Percentiles rank a stretch among this genome's conserved stretches.
Conservation (phyloP, 1,284 basidiomycete genomes). For the Trichosporon sp. region DNA sequence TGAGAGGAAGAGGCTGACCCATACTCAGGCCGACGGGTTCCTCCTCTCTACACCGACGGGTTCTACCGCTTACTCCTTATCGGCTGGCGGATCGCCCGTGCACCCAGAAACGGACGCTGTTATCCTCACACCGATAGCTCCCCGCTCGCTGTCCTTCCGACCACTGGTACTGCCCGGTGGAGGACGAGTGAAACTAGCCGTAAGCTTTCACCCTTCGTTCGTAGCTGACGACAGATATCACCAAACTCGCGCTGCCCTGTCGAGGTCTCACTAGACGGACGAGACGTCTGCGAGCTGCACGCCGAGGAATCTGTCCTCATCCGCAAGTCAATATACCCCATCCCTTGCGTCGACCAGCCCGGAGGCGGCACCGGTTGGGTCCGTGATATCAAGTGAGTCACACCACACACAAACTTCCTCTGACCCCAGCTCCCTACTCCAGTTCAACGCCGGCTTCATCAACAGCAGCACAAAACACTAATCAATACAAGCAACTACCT, state of each 20-base stretch:
- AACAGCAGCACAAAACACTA: constrained; percentile 56
- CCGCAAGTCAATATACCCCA: constrained; percentile 77
- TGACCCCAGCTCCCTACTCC: constrained; percentile 59
- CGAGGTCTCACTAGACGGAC: constrained; percentile 88
- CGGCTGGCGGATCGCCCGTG: constrained; percentile 91
- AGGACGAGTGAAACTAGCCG: constrained; percentile 72
- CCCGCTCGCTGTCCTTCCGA: constrained; percentile 84
- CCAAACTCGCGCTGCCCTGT: constrained; percentile 76
- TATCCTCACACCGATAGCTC: constrained; percentile 90
- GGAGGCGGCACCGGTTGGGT: constrained; percentile 93
- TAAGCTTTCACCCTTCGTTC: constrained; percentile 46
- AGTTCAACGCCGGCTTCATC: constrained; percentile 85
- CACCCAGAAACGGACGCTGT: constrained; percentile 87
- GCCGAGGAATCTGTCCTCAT: constrained; percentile 82
- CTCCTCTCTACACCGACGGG: constrained; percentile 95
- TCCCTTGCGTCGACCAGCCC: constrained; percentile 84
- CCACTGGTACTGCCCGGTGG: constrained; percentile 82
- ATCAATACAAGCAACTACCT: background rate
- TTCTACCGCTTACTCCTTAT: constrained; percentile 93
- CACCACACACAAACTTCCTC: background rate
- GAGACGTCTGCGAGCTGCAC: constrained; percentile 68
- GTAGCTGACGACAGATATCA: constrained; percentile 60
- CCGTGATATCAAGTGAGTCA: constrained; percentile 72
- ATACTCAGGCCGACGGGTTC: constrained; percentile 86
- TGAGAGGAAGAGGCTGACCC: constrained; percentile 8